phyloP scores from a whole-genome alignment of 2,329 filamentous ascomycete species.

The Colletotrichum destructivum region DNA sequence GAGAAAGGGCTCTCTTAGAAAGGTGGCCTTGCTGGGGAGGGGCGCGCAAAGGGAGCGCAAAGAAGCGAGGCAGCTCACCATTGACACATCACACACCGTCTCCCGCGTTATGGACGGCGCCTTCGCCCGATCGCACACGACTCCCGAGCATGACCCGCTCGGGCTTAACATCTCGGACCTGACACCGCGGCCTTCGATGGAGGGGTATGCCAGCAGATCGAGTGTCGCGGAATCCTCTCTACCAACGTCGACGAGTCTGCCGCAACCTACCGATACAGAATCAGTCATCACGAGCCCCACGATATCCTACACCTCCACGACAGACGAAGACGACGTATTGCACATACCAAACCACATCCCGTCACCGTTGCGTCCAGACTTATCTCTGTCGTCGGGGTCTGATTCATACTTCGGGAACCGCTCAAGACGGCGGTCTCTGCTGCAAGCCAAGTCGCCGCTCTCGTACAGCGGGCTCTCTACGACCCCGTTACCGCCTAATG shows the following conservation, averaged over 20 bases:
- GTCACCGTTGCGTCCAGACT: conserved; percentile 58
- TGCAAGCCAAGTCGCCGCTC: conserved; percentile 72
- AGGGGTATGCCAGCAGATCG: conserved; percentile 59
- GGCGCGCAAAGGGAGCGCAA: conserved; percentile 74
- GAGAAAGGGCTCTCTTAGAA: conserved; percentile 87
- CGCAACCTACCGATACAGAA: conserved; percentile 34
- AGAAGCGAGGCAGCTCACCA: conserved; percentile 63
- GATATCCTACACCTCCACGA: conserved; percentile 77
- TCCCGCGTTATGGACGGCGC: conserved; percentile 41
- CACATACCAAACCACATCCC: conserved; percentile 70
- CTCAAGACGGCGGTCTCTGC: conserved; percentile 62
- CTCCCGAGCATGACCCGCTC: conserved; percentile 51
- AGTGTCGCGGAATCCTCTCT: conserved; percentile 44
- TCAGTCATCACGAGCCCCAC: conserved; percentile 64
- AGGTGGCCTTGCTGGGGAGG: conserved; percentile 86
- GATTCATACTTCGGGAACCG: conserved; percentile 73
- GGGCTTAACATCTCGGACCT: conserved; percentile 65
- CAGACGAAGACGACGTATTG: conserved; percentile 85
- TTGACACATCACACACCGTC: conserved; percentile 56
- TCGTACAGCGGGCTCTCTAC: conserved; percentile 69
- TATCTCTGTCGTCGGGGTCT: conserved; percentile 69
- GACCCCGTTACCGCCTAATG: conserved; percentile 63
- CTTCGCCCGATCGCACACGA: conserved; percentile 12
- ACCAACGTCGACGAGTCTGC: conserved; percentile 44
- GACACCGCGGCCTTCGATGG: conserved; percentile 63